Conservation (phyloP, 75 land plant genomes). For the Adiantum capillusveneris region DNA sequence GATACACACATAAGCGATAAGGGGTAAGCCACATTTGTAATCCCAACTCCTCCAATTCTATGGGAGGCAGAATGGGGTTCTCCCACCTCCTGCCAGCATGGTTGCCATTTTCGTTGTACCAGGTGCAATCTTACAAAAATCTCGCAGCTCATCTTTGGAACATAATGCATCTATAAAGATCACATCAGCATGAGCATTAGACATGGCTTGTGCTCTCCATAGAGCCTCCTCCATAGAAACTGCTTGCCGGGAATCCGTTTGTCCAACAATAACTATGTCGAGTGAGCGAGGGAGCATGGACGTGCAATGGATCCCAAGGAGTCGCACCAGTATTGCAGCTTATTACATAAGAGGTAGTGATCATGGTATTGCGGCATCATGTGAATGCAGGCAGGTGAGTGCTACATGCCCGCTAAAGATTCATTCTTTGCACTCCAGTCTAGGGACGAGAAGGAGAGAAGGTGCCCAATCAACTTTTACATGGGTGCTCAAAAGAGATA, state of each 20-base stretch:
- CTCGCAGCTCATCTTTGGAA: slow-evolving; percentile 82
- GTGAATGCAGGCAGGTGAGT: too few relatives aligned
- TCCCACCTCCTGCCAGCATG: slow-evolving; percentile 91
- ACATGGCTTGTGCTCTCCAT: slow-evolving; percentile 82
- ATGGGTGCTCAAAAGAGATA: too few relatives aligned
- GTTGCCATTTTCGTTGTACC: slow-evolving; percentile 82
- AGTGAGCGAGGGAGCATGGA: too few relatives aligned
- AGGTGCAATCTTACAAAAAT: slow-evolving; percentile 68
- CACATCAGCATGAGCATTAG: slow-evolving; percentile 96
- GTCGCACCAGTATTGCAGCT: too few relatives aligned
- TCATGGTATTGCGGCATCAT: too few relatives aligned
- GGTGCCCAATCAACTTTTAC: too few relatives aligned
- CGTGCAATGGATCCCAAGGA: too few relatives aligned
- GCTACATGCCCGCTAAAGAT: too few relatives aligned
- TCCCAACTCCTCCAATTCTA: slow-evolving; percentile 84
- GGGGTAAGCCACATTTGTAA: slow-evolving; percentile 86
- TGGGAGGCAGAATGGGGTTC: slow-evolving; percentile 85
- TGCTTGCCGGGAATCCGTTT: slow-evolving; percentile 96
- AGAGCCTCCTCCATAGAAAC: slow-evolving; percentile 77
- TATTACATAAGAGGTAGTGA: too few relatives aligned
- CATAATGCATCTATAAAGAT: slow-evolving; percentile 93
- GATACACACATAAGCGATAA: slow-evolving; percentile 91
- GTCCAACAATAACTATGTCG: slow-evolving; percentile 88
- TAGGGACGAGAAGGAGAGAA: too few relatives aligned
- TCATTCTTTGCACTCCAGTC: too few relatives aligned